Percentiles rank a stretch among this genome's conserved stretches.
These are phyloP conservation scores for Hirschfeldia incana DNA, from an alignment of 345 rosid species.

Conservation along the genomic window DNA sequence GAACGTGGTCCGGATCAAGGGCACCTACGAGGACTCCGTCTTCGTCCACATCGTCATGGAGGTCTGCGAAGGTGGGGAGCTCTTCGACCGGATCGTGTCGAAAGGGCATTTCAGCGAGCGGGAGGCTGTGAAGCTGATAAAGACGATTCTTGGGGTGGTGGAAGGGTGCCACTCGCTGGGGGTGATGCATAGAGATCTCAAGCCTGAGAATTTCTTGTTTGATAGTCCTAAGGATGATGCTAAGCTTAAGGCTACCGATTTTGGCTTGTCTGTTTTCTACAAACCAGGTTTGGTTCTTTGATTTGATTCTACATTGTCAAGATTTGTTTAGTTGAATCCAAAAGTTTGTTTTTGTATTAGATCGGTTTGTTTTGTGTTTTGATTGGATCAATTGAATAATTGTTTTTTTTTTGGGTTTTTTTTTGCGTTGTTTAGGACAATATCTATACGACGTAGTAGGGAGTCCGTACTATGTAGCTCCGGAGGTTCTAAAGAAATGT, in stretches of 20 bases:
- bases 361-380: not conserved
- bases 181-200: slow-evolving; percentile 97
- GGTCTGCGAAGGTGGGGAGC: slow-evolving; percentile 96
- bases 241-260: slow-evolving; percentile 88
- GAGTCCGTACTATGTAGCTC: slow-evolving; percentile 97
- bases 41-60: slow-evolving; percentile 98
- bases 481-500: slow-evolving; percentile 83
- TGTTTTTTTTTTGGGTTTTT: not conserved
- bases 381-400: not conserved
- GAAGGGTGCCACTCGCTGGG: slow-evolving; percentile 96
- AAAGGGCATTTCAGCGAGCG: slow-evolving; percentile 96
- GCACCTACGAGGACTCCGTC: slow-evolving; percentile 84
- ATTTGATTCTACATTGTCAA: not conserved
- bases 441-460: slow-evolving; percentile 85
- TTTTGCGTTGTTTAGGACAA: slow-evolving; percentile 57
- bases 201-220: slow-evolving; percentile 97
- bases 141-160: slow-evolving; percentile 86
- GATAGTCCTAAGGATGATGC: slow-evolving; percentile 75
- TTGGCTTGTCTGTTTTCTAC: slow-evolving; percentile 88
- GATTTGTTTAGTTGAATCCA: not conserved
- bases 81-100: slow-evolving; percentile 88
- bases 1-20: slow-evolving; percentile 80
- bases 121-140: slow-evolving; percentile 84
- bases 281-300: slow-evolving; percentile 69
- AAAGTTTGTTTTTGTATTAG: not conserved